Evolutionary conservation across 306 rosid genomes (phyloP), one percentile per base, ranked within the genome.

Genomic region (Prunus mongolica): DNA sequence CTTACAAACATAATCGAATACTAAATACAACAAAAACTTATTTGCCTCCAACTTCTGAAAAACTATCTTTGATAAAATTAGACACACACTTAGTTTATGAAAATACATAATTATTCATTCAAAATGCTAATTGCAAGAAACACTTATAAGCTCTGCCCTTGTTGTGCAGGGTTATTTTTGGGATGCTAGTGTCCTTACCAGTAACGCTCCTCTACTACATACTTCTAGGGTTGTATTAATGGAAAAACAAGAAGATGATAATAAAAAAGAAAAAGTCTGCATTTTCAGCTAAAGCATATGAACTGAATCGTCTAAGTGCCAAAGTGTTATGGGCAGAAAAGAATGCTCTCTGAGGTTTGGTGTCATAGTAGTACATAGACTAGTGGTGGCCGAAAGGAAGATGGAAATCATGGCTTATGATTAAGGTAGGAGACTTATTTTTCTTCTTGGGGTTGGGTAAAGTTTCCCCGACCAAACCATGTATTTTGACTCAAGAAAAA

Each of bases 91-190:
- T 38, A 38, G 44, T 38, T 38, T 7, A 38, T 38, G 9, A 38
- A 38, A 38, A 6, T 38, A 7, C 2, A 7, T 38, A 6, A 38
- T 38, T 38, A 38, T 38, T 38, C 44, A 38, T 38, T 38, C 44
- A 38, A 38, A 1, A 38, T 38, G 44, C 44, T 38, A 38, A 38
- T 38, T 38, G 9, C 9, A 38, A 38, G 44, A 38, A 38, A 38
- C 7, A 38, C 1, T 38, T 38, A 38, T 38, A 7, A 38, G 44
- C 9, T 73, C 5, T 4, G 8, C 34, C 27, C 22, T 16, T 66
- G 0, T 72, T 74, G 58, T 71, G 73, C 90, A 89, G 94, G 91
- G 94, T 89, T n/a, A 89, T 89, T 78, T 89, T 89, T 75, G 94
- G 94, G 54, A 87, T 89, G 94, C 12, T 89, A 19, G 77, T 89